phyloP scores from a whole-genome alignment of 768 basidiomycete genomes.

The Grammothele lineata region DNA sequence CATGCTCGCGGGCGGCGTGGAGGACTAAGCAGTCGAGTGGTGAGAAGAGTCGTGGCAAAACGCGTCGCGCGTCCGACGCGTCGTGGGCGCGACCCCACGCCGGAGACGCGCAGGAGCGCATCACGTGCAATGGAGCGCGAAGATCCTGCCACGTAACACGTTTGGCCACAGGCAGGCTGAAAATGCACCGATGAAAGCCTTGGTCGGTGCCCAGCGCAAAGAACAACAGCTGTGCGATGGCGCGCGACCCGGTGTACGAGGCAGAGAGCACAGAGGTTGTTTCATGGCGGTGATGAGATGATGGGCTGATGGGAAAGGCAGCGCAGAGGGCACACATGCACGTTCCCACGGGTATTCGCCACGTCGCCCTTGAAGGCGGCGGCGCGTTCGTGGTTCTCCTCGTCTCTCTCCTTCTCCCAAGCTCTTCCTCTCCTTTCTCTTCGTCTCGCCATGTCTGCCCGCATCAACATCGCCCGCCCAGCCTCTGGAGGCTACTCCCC shows the following conservation, averaged over 20 bases:
- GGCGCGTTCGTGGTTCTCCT: conserved; percentile 1
- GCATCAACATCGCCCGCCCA: conserved; percentile 80
- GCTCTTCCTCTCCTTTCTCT: conserved; percentile 15
- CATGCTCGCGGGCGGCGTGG: conserved; percentile 14
- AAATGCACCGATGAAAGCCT: too few species aligned
- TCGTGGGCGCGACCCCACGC: not conserved
- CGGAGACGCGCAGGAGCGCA: not conserved
- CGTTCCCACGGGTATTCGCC: conserved; percentile 29
- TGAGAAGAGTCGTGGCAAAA: too few species aligned
- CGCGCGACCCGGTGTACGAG: too few species aligned
- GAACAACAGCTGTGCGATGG: too few species aligned
- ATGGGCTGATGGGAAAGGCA: conserved; percentile 13
- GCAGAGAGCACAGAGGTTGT: too few species aligned
- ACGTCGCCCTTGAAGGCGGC: conserved; percentile 22
- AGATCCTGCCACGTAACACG: too few species aligned
- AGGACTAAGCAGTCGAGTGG: not conserved
- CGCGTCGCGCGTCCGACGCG: conserved; percentile 1
- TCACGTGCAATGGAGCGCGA: conserved; percentile 6
- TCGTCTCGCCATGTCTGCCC: conserved; percentile 58
- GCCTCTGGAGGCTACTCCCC: conserved; percentile 44
- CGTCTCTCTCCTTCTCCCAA: conserved; percentile 7
- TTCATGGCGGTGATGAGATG: conserved; percentile 14
- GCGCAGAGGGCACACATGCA: conserved; percentile 3
- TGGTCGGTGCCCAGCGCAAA: too few species aligned
- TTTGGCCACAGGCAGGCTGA: too few species aligned